phyloP scores from a whole-genome alignment of 2,329 filamentous ascomycete species.

The Hymenoscyphus occultus region DNA sequence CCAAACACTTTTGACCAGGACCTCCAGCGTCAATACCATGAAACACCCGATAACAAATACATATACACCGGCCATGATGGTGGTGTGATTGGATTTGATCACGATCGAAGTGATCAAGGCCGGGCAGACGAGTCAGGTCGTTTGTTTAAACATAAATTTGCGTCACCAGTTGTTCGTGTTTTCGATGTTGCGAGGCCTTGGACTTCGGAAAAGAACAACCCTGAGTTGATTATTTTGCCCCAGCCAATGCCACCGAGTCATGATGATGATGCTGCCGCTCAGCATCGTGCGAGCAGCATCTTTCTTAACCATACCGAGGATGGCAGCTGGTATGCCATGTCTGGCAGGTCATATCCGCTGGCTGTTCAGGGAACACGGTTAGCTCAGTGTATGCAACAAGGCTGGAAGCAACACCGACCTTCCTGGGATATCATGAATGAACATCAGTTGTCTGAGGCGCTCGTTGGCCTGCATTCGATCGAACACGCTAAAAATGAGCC shows the following conservation, averaged over 20 bases:
- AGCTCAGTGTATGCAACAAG: constrained; percentile 52
- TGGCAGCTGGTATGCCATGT: constrained; percentile 95
- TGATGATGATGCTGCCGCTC: constrained; percentile 47
- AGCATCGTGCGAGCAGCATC: constrained; percentile 61
- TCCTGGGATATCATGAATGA: constrained; percentile 36
- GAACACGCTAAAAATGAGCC: constrained; percentile 44
- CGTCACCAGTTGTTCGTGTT: constrained; percentile 78
- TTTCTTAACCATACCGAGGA: constrained; percentile 82
- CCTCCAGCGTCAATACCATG: constrained; percentile 75
- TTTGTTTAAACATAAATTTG: constrained; percentile 66
- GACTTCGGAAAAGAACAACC: constrained; percentile 62
- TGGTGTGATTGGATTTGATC: constrained; percentile 75
- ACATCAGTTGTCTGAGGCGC: constrained; percentile 54
- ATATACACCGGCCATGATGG: constrained; percentile 86
- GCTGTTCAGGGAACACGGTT: constrained; percentile 65
- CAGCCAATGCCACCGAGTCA: constrained; percentile 68
- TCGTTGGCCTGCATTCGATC: constrained; percentile 71
- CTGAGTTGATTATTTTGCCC: constrained; percentile 78
- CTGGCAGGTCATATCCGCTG: constrained; percentile 79
- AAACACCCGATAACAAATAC: constrained; percentile 82
- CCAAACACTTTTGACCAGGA: constrained; percentile 90
- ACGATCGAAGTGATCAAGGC: constrained; percentile 40
- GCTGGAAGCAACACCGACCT: constrained; percentile 46
- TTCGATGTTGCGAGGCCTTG: constrained; percentile 82
- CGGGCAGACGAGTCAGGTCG: constrained; percentile 35